Base-by-base conservation (phyloP, 805 yeast genomes). In the Pichia ethanolica region DNA sequence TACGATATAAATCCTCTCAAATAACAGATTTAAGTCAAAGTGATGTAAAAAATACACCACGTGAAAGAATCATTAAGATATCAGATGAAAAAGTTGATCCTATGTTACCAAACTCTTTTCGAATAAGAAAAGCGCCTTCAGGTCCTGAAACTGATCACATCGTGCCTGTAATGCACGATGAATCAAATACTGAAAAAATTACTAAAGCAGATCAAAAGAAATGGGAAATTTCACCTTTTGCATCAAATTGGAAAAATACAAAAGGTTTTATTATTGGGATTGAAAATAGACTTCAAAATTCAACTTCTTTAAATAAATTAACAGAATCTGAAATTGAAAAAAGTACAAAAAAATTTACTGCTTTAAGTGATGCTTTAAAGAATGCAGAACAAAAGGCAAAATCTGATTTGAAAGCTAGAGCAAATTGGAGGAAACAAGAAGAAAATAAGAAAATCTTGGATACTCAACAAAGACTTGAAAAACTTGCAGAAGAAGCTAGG, bases 181-280 rank as follows among this genome's bases (percentile, higher is more conserved):
- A 76, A n/a, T 46, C 57, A 3, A 39, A 25, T n/a, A 73, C 80
- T 6, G 79, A 78, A 26, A 70, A 74, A 58, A 63, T 84, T 20
- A 77, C 89, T 0, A 78, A 79, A 30, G 87, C 83, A 56, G 95
- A 89, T 47, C 86, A 81, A 54, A 79, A 77, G 30, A 75, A 78
- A 53, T 91, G 97, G 97, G 74, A 76, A 44, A 89, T 93, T 33
- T 98, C 98, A 0, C 82, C 96, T 0, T 88, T 95, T 1, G 78
- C 91, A 0, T 91, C 98, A 1, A 89, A 88, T 64, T 93, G 98
- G 97, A 90, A 89, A 65, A 93, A 93, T 64, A 87, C 90, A 14
- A 85, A 86, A 57, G 97, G 98, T 1, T 88, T 81, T 61, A 81
- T 96, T 0, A 82, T 90, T 42, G 81, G 85, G 0, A 65, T 90